These are phyloP conservation scores for Apophysomyces variabilis DNA, from an alignment of 371 early-diverging fungal genomes.

Conservation along the genomic window DNA sequence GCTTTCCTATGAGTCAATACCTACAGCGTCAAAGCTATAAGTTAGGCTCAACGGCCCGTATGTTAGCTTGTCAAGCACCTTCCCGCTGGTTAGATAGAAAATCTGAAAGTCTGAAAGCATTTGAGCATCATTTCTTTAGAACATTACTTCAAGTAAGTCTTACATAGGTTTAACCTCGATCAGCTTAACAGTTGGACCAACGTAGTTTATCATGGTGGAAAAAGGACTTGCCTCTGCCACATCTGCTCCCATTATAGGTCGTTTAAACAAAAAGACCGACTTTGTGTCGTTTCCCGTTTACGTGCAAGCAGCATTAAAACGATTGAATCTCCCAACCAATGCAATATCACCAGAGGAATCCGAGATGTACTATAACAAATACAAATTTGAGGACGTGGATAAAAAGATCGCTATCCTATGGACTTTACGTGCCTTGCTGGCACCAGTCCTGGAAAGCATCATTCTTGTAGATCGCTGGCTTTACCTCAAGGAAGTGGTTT, in stretches of 20 bases:
- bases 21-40: slow-evolving; percentile 34
- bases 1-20: slow-evolving; percentile 68
- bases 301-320: slow-evolving; percentile 41
- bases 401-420: slow-evolving; percentile 77
- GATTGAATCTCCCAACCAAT: slow-evolving; percentile 49
- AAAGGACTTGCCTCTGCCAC: slow-evolving; percentile 53
- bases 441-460: slow-evolving; percentile 77
- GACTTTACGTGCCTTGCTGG: slow-evolving; percentile 78
- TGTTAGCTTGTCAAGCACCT: slow-evolving; percentile 86
- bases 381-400: slow-evolving; percentile 39
- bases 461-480: slow-evolving; percentile 78
- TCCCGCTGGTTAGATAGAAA: slow-evolving; percentile 71
- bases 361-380: slow-evolving; percentile 39
- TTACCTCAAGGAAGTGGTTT: slow-evolving; percentile 55
- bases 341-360: slow-evolving; percentile 51
- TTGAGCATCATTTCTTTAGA: slow-evolving; percentile 75
- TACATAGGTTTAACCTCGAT: no score
- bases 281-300: slow-evolving; percentile 40
- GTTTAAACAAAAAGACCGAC: slow-evolving; percentile 60
- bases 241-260: slow-evolving; percentile 63
- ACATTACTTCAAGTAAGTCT: slow-evolving; percentile 64
- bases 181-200: background rate
- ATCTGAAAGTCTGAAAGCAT: slow-evolving; percentile 62
- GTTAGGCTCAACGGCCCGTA: slow-evolving; percentile 76
- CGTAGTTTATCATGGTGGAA: slow-evolving; percentile 55